Base-by-base conservation (phyloP, 2,329 filamentous ascomycete genomes). In the Hypomyces rosellus region DNA sequence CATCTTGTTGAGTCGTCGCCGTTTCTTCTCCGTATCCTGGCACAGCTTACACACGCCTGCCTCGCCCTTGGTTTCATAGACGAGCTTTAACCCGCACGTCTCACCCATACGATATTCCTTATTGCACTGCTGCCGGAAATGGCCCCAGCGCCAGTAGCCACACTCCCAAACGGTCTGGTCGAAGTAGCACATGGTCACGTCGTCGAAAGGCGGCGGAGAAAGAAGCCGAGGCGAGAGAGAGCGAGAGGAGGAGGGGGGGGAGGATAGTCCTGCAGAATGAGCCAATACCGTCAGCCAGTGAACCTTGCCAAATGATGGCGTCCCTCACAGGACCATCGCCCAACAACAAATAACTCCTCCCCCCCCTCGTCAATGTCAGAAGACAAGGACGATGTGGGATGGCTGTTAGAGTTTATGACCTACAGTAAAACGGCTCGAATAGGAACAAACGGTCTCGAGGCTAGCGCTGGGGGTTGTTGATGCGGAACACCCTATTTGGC, bases 41-140 rank as follows among this genome's bases (percentile, higher is more conserved):
- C 92, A 97, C 55, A 90, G 77, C 66, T 87, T 88, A 76, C 92
- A 97, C 61, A 82, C 80, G 49, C 80, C 80, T 40, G 68, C 60
- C 48, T 85, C 76, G 52, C 75, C 74, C 56, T 81, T 76, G 22
- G 88, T 91, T 60, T 82, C 74, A 74, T 87, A 90, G 64, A 96
- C 85, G 57, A 96, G 81, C 73, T 89, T 95, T 73, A 96, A 85
- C 55, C 92, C 92, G 72, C 92, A 97, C 36, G 92, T 96, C 76
- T 97, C 92, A 63, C 92, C 92, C 59, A 88, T 96, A 58, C 92
- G 88, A 74, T 95, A 95, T 69, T 96, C 92, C 71, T 89, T 90
- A 69, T 87, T 85, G 78, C 92, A 97, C 67, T 95, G 91, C 69
- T 91, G 82, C 58, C 88, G 84, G 75, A 96, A 96, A 73, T 86